These are phyloP conservation scores for Biscogniauxia marginata DNA, from an alignment of 2,329 filamentous ascomycete genomes.

Conservation along the genomic window DNA sequence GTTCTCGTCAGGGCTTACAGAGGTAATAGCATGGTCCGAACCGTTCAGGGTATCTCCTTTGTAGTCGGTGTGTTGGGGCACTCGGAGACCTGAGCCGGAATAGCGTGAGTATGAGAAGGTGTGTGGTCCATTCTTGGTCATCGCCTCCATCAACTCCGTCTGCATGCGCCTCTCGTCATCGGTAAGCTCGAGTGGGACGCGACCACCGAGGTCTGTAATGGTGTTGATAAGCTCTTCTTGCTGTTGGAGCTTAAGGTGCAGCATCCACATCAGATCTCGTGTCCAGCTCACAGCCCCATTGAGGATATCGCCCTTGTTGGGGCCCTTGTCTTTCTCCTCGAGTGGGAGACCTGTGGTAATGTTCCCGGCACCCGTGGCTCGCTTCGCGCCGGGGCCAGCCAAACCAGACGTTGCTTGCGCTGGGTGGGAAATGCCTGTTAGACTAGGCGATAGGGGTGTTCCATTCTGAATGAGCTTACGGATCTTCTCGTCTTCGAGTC, in stretches of 20 bases:
- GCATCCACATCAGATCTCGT: constrained; percentile 94
- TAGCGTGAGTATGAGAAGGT: constrained; percentile 84
- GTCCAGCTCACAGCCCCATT: constrained; percentile 98
- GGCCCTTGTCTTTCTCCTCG: constrained; percentile 97
- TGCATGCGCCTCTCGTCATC: constrained; percentile 97
- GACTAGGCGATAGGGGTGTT: constrained; percentile 80
- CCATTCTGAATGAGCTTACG: constrained; percentile 93
- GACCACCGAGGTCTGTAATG: constrained; percentile 69
- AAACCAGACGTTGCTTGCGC: constrained; percentile 81
- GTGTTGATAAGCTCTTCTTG: constrained; percentile 82
- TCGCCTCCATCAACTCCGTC: constrained; percentile 82
- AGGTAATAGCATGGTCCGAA: constrained; percentile 41
- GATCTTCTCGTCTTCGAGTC: constrained; percentile 95
- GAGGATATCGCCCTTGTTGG: constrained; percentile 97
- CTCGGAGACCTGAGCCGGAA: constrained; percentile 80
- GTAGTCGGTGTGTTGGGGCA: constrained; percentile 90
- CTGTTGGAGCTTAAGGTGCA: constrained; percentile 84
- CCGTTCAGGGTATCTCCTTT: constrained; percentile 73
- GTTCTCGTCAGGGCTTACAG: constrained; percentile 52
- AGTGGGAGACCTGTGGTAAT: constrained; percentile 91
- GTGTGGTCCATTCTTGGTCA: constrained; percentile 73
- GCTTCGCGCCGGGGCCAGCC: constrained; percentile 78
- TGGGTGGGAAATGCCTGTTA: constrained; percentile 68
- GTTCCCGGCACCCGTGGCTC: constrained; percentile 74
- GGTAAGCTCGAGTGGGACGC: constrained; percentile 76